These are phyloP conservation scores for Pyrus pyrifolia DNA, from an alignment of 306 rosid species.

Conservation along the genomic window DNA sequence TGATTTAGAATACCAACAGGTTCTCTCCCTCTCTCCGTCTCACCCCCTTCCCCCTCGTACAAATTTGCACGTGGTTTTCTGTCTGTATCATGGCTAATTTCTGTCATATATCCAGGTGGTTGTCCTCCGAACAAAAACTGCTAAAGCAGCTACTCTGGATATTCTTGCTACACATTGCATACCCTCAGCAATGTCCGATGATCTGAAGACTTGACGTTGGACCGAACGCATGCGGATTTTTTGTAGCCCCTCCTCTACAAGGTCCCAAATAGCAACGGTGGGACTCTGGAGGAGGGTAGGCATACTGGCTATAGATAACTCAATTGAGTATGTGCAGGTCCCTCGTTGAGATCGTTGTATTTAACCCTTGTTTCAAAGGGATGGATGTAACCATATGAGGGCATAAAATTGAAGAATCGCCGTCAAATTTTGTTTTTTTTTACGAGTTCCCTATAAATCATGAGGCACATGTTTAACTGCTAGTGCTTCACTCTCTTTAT, in stretches of 20 bases:
- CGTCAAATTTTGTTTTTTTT: background rate
- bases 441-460: background rate
- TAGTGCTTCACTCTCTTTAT: background rate
- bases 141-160: constrained; percentile 75
- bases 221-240: constrained; percentile 2
- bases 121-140: constrained; percentile 64
- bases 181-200: constrained; percentile 85
- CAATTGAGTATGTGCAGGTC: constrained; percentile 10
- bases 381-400: constrained; percentile 20
- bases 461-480: background rate
- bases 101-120: constrained; percentile 49
- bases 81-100: background rate
- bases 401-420: background rate
- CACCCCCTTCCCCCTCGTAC: background rate
- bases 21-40: constrained; percentile 15
- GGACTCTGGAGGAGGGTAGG: constrained; percentile 20
- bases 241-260: background rate
- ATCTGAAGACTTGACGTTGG: constrained; percentile 57
- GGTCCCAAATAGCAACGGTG: constrained; percentile 16
- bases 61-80: background rate
- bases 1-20: constrained; percentile 88
- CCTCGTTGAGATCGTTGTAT: constrained; percentile 9
- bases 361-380: constrained; percentile 3
- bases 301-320: background rate
- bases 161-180: constrained; percentile 88